Base-by-base conservation (phyloP, 306 rosid genomes). In the Ziziphus jujuba region DNA sequence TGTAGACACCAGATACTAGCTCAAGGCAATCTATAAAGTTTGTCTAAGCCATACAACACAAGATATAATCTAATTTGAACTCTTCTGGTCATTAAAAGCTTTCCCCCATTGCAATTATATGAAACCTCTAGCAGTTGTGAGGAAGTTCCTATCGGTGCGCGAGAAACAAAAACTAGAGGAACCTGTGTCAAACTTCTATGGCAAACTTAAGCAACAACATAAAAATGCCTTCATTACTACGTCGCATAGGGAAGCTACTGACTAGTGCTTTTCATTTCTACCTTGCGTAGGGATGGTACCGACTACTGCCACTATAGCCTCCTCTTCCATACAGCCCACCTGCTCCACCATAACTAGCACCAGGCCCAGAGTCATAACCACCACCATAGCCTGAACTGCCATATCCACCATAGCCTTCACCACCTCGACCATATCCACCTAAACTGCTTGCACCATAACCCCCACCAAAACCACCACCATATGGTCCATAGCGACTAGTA, bases 271-370 rank as follows among this genome's bases (percentile, higher is more conserved):
- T 72, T 68, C 76, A 67, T 57, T 66, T 77, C 89, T 84, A 84
- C 71, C 89, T 80, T 38, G 81, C 71, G 51, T 84, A 84, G 51
- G 89, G 89, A 74, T 84, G 89, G 71, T 80, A 84, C 21, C 89
- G 89, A 84, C 89, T 81, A 84, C 68, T 78, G 81, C 89, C 82
- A 84, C 77, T 79, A 84, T 84, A 78, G 74, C 84, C 89, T 77
- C 88, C 89, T 71, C 88, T 83, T 66, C 88, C 89, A 78, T 84
- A 80, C 21, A 76, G 63, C 57, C 85, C 88, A 71, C 85, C 79
- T 25, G 85, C 81, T 68, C 88, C 88, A 24, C 81, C 88, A 72
- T 84, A 84, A 69, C 81, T 72, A 77, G 81, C 60, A 56, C 89
- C 85, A 40, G 85, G 76, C 52, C 80, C 84, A 11, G 89, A 77